These are phyloP conservation scores for Fusarium brachygibbosum DNA, from an alignment of 2,329 filamentous ascomycete genomes.

Conservation along the genomic window DNA sequence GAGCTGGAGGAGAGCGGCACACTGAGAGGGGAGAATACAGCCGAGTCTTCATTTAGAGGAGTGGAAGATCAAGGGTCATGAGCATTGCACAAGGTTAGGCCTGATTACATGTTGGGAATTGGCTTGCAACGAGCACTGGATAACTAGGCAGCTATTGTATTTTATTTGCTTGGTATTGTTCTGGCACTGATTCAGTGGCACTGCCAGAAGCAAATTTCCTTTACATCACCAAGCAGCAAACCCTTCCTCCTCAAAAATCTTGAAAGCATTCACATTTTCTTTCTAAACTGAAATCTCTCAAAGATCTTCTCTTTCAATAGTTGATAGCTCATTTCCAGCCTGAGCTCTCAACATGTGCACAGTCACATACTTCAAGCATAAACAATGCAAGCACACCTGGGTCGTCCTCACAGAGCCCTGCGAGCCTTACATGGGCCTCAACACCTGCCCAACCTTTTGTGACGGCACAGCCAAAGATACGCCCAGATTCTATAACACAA, in stretches of 20 bases:
- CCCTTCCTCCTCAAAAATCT: conserved; percentile 1
- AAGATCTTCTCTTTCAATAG: neutral
- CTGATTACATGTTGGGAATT: conserved; percentile 1
- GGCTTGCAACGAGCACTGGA: conserved; percentile 8
- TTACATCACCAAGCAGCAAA: conserved; percentile 1
- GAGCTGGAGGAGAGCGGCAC: conserved; percentile 51
- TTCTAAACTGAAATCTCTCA: neutral
- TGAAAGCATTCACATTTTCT: neutral
- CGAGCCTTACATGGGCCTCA: conserved; percentile 64
- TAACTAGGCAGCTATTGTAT: conserved; percentile 12
- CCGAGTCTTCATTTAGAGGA: conserved; percentile 51
- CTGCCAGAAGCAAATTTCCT: conserved; percentile 8
- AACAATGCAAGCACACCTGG: conserved; percentile 67
- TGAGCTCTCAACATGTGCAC: conserved; percentile 58
- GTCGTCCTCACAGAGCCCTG: conserved; percentile 62
- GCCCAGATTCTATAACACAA: conserved; percentile 55
- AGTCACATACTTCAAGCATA: conserved; percentile 63
- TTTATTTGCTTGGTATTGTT: conserved; percentile 4
- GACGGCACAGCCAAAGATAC: conserved; percentile 55
- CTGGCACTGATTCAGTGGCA: conserved; percentile 23
- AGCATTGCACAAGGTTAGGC: conserved; percentile 22
- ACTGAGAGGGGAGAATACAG: conserved; percentile 47
- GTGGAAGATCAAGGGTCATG: conserved; percentile 16
- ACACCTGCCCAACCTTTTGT: conserved; percentile 60
- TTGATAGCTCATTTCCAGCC: neutral